phyloP scores from a whole-genome alignment of 2,329 filamentous ascomycete species.

The Madurella fahalii region DNA sequence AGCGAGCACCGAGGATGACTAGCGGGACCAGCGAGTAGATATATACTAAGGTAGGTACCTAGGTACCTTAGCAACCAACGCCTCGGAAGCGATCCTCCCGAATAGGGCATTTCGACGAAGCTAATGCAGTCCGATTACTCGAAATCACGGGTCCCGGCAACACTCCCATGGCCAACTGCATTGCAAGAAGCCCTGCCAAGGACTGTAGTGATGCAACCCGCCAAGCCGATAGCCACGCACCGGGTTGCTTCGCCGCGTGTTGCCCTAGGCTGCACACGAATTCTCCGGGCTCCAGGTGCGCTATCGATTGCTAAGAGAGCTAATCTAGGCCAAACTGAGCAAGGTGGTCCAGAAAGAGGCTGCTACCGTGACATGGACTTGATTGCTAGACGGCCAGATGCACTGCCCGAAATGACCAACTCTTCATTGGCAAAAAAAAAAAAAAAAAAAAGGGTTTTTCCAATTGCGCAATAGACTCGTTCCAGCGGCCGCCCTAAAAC shows the following conservation, averaged over 20 bases:
- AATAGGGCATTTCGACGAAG: slow-evolving; percentile 9
- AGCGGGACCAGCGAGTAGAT: background rate
- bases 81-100: background rate
- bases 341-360: background rate
- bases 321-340: background rate
- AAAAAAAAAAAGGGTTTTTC: too few species aligned
- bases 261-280: background rate
- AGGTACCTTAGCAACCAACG: background rate
- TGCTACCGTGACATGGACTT: background rate
- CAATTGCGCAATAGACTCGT: too few species aligned
- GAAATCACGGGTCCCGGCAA: slow-evolving; percentile 2
- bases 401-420: background rate
- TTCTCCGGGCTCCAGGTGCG: background rate
- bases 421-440: background rate
- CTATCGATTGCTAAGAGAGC: slow-evolving; percentile 10
- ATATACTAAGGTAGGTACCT: background rate
- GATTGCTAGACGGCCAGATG: background rate
- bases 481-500: too few species aligned
- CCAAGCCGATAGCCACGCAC: background rate
- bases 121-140: slow-evolving; percentile 13
- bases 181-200: background rate
- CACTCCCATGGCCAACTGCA: background rate
- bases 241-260: background rate
- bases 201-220: slow-evolving; percentile 7
- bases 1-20: background rate